Evolutionary conservation across 352 stramenopile species (phyloP).

Genomic region (Phytophthora colocasiae): DNA sequence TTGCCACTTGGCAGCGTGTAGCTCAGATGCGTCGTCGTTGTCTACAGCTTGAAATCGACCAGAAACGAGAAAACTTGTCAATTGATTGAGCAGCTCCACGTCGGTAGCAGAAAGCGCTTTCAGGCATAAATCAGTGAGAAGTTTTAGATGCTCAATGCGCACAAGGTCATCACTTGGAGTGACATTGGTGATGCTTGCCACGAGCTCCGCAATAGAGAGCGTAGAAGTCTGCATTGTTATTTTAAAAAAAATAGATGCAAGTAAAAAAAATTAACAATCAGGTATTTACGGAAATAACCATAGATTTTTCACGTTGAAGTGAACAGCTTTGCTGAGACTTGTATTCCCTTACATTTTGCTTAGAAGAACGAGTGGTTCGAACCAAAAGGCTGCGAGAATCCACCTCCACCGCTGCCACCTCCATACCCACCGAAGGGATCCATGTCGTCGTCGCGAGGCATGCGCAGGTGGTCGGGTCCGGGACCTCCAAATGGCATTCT

Average conservation of each 20-base stretch:
- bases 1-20: constrained; percentile 38
- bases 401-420: constrained; percentile 36
- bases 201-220: constrained; percentile 27
- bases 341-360: neutral
- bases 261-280: too few species aligned
- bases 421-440: constrained; percentile 50
- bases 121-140: constrained; percentile 7
- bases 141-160: constrained; percentile 15
- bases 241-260: too few species aligned
- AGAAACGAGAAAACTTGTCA: constrained; percentile 24
- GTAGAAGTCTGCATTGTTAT: neutral
- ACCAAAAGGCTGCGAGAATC: constrained; percentile 62
- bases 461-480: constrained; percentile 82
- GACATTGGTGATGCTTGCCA: constrained; percentile 21
- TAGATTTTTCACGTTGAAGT: too few species aligned
- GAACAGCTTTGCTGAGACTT: too few species aligned
- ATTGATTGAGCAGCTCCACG: constrained; percentile 23
- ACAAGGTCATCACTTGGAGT: constrained; percentile 12
- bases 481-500: constrained; percentile 76
- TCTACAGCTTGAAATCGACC: constrained; percentile 23
- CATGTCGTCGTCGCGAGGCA: constrained; percentile 73
- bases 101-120: constrained; percentile 3
- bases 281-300: too few species aligned
- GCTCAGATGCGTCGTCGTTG: constrained; percentile 30
- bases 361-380: constrained; percentile 79